Base-by-base conservation (phyloP, 1,284 basidiomycete genomes). In the Boletus hoseneyae region DNA sequence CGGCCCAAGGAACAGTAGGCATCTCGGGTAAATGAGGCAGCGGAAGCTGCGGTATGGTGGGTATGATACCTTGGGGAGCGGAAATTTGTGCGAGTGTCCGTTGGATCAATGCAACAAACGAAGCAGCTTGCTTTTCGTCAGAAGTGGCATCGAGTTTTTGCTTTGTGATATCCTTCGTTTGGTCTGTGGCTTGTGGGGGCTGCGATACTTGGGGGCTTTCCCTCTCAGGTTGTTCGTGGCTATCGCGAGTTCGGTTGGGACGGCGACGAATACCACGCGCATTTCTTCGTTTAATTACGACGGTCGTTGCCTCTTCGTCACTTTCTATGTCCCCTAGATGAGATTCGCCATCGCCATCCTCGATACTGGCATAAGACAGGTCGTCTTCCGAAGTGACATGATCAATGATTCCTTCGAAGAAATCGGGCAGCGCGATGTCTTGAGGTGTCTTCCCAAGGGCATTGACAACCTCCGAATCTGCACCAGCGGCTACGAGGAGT, bases 391-490 rank as follows among this genome's bases (percentile, higher is more conserved):
- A 73, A 71, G 30, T 45, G 47, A 23, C 54, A 32, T 43, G 16
- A 7, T 48, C 47, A 25, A 57, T 59, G 23, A 78, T 61, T 42
- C 69, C 72, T 35, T 73, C 70, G 57, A 85, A 80, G 63, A 82
- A 83, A 36, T 76, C 77, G n/a, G 76, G 70, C 9, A 76, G 77
- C 1, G 85, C 83, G 30, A 94, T 73, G 61, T 97, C 93, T 32
- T 83, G 73, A 1, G 96, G 80, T 16, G 86, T 90, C 68, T 86
- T 84, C 11, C 94, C 95, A 25, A 82, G 76, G 1, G 77, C 77
- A 50, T 92, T 85, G 25, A 88, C 85, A 42, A 93, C 78, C 59
- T 89, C 85, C 38, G 77, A 69, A 50, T 90, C 84, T 0, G 95
- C 95, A 13, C 93, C 93, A 25, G 84, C 89, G 13, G 80, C 73